phyloP scores from a whole-genome alignment of 2,329 filamentous ascomycete genomes.

The Lachnellula occidentalis region DNA sequence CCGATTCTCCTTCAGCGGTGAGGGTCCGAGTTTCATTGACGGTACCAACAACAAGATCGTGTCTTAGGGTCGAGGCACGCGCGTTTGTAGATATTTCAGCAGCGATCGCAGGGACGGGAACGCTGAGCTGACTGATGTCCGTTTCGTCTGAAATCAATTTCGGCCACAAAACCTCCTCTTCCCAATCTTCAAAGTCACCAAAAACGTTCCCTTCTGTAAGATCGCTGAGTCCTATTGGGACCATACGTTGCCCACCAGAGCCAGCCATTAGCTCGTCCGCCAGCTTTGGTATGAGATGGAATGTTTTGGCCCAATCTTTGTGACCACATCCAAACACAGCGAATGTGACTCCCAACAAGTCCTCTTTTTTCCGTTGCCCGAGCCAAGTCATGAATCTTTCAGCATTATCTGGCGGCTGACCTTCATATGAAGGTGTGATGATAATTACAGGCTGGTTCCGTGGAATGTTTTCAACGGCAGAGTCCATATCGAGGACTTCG shows the following conservation, averaged over 20 bases:
- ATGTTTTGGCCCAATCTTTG: conserved; percentile 55
- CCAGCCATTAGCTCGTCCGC: conserved; percentile 40
- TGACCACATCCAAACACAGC: conserved; percentile 67
- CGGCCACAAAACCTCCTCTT: conserved; percentile 51
- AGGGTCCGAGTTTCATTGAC: conserved; percentile 50
- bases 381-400: conserved; percentile 63
- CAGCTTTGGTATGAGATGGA: conserved; percentile 60
- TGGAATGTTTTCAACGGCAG: conserved; percentile 53
- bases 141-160: not conserved
- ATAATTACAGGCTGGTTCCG: conserved; percentile 58
- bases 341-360: conserved; percentile 53
- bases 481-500: conserved; percentile 52
- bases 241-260: conserved; percentile 10
- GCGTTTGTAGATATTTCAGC: conserved; percentile 18
- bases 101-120: conserved; percentile 8
- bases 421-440: conserved; percentile 68
- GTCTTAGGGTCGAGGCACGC: conserved; percentile 43
- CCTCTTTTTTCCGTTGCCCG: conserved; percentile 34
- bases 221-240: conserved; percentile 13
- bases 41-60: conserved; percentile 53
- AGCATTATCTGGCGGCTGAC: conserved; percentile 67
- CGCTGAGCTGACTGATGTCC: conserved; percentile 6
- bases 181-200: conserved; percentile 62
- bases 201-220: conserved; percentile 51
- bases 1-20: conserved; percentile 43